Evolutionary conservation across 176 grass and related monocot genomes (phyloP), one percentile per base, ranked within the genome.

Genomic region (Oryza rufipogon): DNA sequence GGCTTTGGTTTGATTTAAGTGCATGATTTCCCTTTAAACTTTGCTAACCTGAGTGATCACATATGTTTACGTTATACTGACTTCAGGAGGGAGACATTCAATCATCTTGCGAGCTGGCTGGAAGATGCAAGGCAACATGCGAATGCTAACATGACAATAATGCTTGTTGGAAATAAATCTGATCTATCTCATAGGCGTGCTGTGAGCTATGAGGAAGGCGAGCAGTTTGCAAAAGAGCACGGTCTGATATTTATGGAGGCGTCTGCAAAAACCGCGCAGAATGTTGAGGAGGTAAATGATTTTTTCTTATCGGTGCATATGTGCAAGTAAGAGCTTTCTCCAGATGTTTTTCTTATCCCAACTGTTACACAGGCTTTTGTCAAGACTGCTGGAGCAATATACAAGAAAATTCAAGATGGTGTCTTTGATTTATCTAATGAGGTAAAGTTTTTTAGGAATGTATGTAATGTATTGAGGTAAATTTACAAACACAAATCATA

Each of bases 381-480:
- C 42, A 90, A 85, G 81, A 94, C 90, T 28, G 90, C 92, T 70
- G 87, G 85, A 49, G 86, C 85, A n/a, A 90, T 94, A 73, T 92
- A 92, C 85, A 94, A 94, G 82, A 94, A 94, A 81, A 94, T 92
- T 39, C 92, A 92, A 41, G 92, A 94, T 75, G 92, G 92, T 56
- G 92, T 92, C 23, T 90, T 94, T 34, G 92, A 94, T 60, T 90
- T 92, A 90, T 94, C 90, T 68, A 94, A 94, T 86, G 92, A 94
- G 90, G 92, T 92, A 45, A 22, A 28, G 6, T 58, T 19, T 56
- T 19, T 56, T 56, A 19, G 51, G 16, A 8, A 58, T 20, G 54
- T 19, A 58, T 8, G 82, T 72, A 94, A 94, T 84, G 82, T 72
- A 94, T 90, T 84, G 92, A 92, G 90, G 90, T 92, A 36, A 22